Base-by-base conservation (phyloP, 73 alveolate genomes). In the Durusdinium trenchii region DNA sequence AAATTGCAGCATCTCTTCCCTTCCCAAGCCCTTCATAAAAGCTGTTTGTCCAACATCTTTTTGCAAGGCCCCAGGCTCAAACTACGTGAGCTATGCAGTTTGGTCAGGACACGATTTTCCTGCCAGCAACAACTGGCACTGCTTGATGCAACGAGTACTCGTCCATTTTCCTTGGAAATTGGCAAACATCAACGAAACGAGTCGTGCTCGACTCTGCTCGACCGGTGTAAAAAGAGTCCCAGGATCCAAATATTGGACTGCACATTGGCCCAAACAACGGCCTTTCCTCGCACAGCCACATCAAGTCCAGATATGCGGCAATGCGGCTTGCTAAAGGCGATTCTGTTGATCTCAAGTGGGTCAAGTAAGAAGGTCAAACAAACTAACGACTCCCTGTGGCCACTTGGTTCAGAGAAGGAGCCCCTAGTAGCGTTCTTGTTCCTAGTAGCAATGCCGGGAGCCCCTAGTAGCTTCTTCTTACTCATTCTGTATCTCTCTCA, bases 101-200 rank as follows among this genome's bases (percentile, higher is more conserved):
- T n/a, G n/a, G n/a, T n/a, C 51, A 10, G 38, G 85, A 10, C 2
- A 69, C 95, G 67, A 87, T 60, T 47, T 87, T 87, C 18, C 57
- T 87, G 95, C 95, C 95, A 12, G 75, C 71, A 62, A 3, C 38
- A 36, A 87, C 95, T 47, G 95, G 95, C 43, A 62, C 62, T n/a
- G 95, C 95, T 47, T 62, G 95, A 48, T 87, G 95, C 95, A 42
- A 14, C 36, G 95, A 32, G 47, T 36, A n/a, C 42, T 46, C 40
- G 48, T 87, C 95, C 75, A 62, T 35, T 64, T 87, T 40, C 95
- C 95, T 87, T 32, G 45, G 64, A 23, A 23, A 9, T 67, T 67
- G 2, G 35, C 23, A 67, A 64, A 64, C 79, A 64, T n/a, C 6
- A 26, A 26, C 43, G 30, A 64, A 64, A 64, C 12, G 32, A 57